phyloP scores from a whole-genome alignment of 371 early-diverging fungal genomes.

The Gilbertella persicaria region DNA sequence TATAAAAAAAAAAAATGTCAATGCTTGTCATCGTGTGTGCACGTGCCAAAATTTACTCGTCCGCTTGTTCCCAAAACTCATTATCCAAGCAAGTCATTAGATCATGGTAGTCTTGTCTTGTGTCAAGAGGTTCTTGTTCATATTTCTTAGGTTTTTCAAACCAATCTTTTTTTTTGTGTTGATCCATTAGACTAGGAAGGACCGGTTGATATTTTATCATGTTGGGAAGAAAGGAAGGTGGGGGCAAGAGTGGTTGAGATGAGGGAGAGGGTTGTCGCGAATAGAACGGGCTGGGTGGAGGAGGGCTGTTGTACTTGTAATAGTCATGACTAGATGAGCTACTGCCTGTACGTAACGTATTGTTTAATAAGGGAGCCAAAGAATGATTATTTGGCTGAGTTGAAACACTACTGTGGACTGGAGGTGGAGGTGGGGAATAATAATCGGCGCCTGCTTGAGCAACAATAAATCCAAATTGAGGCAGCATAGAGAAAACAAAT shows the following conservation, averaged over 20 bases:
- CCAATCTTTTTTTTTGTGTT: conserved; percentile 1
- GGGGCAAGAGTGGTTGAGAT: conserved; percentile 12
- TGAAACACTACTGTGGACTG: conserved; percentile 2
- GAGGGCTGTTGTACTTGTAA: neutral
- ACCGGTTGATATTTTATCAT: neutral
- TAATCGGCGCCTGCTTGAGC: conserved; percentile 54
- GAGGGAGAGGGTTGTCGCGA: conserved; percentile 17
- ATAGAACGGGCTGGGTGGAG: conserved; percentile 15
- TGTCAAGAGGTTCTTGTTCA: neutral
- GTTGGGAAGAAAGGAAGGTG: neutral
- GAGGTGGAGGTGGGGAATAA: conserved; percentile 21
- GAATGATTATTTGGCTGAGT: conserved; percentile 3
- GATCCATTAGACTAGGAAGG: neutral
- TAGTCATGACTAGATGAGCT: neutral
- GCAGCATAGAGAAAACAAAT: conserved; percentile 78
- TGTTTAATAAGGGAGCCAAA: conserved; percentile 16
- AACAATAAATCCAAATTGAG: conserved; percentile 55
- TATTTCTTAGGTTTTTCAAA: neutral
- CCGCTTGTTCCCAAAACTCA: conserved; percentile 50
- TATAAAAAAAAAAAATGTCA: conserved; percentile 3
- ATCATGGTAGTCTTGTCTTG: conserved; percentile 38
- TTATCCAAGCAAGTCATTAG: conserved; percentile 49
- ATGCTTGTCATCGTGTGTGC: neutral
- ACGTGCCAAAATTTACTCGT: conserved; percentile 34
- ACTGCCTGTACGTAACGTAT: conserved; percentile 6